Evolutionary conservation across 2,329 filamentous ascomycete genomes (phyloP), one percentile per base, ranked within the genome.

Genomic region (Claviceps sp.): DNA sequence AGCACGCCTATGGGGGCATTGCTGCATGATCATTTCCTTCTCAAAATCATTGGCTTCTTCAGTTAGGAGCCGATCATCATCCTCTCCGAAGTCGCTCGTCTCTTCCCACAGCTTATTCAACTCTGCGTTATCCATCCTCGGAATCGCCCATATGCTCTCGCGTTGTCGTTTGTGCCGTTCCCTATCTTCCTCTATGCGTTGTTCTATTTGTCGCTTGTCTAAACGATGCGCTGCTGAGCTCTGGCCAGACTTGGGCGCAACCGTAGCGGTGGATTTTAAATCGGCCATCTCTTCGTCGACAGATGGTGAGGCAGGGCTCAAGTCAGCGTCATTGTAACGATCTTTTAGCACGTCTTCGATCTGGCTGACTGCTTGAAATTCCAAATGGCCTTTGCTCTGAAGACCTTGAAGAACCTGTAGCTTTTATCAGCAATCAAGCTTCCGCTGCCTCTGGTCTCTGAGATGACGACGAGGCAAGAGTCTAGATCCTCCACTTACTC

Each of bases 111-210:
- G 70, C 68, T 81, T 86, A 56, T 84, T 79, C 69, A 88, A 84
- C 68, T 97, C 91, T 11, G 72, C 70, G 38, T 83, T 78, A 26
- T 78, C 74, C 8, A 59, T 61, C 8, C 78, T 75, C 34, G 80
- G 80, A 2, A 95, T 82, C 0, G 89, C 88, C 93, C 94, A 98
- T 56, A 95, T 94, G 60, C 84, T 89, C 70, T 98, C 93, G 22
- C 93, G 74, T 61, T 91, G 73, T 44, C 91, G 75, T 74, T 98
- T 98, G 67, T 98, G 94, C 44, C 93, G 75, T 67, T 98, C 93
- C 3, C 93, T 76, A 67, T 98, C 93, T 69, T 98, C 94, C 61
- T 98, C 94, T 56, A 98, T 95, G 42, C 93, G 77, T 71, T 97
- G 90, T 70, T 97, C 90, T 50, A 96, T 86, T 69, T 95, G 87